A percentile compares a stretch with the other conserved stretches of the same genome.
Evolutionary conservation across 192 early-diverging fungal species (phyloP).

Genomic region (Coemansia sp.): DNA sequence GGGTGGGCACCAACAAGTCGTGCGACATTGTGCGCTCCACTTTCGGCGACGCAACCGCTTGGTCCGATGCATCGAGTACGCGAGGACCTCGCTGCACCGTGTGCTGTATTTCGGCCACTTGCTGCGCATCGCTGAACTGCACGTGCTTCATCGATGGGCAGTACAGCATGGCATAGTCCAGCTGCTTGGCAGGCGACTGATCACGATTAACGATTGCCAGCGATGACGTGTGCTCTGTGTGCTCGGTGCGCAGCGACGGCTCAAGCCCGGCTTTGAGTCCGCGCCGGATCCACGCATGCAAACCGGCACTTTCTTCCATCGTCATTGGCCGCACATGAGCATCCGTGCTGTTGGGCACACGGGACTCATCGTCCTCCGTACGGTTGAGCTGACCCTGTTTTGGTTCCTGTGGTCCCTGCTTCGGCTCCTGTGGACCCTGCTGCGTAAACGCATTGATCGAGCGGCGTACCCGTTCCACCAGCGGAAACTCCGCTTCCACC

Average conservation of each 20-base stretch:
- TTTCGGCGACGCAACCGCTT: conserved; percentile 5
- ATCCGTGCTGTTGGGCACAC: conserved; percentile 4
- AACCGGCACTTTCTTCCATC: conserved; percentile 43
- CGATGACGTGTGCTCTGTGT: conserved; percentile 9
- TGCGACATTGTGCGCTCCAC: conserved; percentile 9
- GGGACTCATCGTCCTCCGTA: conserved; percentile 12
- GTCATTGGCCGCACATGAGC: conserved; percentile 44
- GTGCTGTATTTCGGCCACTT: conserved; percentile 6
- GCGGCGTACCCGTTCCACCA: conserved; percentile 44
- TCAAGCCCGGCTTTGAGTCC: conserved; percentile 12
- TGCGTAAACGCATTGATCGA: conserved; percentile 35
- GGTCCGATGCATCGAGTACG: conserved; percentile 27
- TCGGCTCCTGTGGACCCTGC: background rate
- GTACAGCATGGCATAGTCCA: conserved; percentile 50
- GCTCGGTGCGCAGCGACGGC: background rate
- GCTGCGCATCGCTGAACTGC: conserved; percentile 26
- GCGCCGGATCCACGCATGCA: conserved; percentile 50
- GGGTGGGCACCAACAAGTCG: background rate
- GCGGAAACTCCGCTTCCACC: conserved; percentile 17
- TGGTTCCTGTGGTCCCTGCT: conserved; percentile 13
- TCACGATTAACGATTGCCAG: conserved; percentile 22
- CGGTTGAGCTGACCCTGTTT: background rate
- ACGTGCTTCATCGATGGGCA: conserved; percentile 53
- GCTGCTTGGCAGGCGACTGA: background rate
- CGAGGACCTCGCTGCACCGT: conserved; percentile 13